A percentile compares a stretch with the other conserved stretches of the same genome.
These are phyloP conservation scores for Brassica hybrid DNA, from an alignment of 441 rosid species.

Conservation along the genomic window DNA sequence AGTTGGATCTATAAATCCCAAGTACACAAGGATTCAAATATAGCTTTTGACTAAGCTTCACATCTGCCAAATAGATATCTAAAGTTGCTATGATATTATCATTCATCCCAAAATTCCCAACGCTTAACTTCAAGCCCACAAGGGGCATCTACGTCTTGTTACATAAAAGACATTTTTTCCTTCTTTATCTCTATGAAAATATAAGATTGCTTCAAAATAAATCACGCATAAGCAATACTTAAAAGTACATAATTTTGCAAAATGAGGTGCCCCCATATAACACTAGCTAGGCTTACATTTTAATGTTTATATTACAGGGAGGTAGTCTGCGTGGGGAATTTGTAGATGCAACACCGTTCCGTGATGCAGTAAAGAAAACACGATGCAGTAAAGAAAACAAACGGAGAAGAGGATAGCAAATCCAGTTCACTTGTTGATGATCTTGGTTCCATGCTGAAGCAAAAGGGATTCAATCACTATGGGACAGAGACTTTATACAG, in stretches of 20 bases:
- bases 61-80: not conserved
- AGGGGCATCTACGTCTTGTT: too few species aligned
- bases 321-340: constrained; percentile 88
- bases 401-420: constrained; percentile 51
- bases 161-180: too few species aligned
- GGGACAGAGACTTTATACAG: constrained; percentile 88
- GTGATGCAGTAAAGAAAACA: too few species aligned
- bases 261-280: too few species aligned
- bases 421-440: constrained; percentile 80
- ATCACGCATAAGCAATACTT: too few species aligned
- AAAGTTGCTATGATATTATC: too few species aligned
- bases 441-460: constrained; percentile 72
- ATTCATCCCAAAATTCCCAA: too few species aligned
- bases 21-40: not conserved
- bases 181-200: too few species aligned
- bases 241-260: too few species aligned
- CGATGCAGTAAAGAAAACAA: constrained; percentile 47
- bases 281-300: constrained; percentile 4
- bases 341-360: constrained; percentile 95
- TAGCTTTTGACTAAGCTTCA: not conserved
- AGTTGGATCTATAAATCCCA: not conserved
- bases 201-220: too few species aligned
- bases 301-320: constrained; percentile 55
- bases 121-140: too few species aligned
- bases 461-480: constrained; percentile 84